A percentile compares a stretch with the other conserved stretches of the same genome.
Evolutionary conservation across 169 alveolate species (phyloP).

Genomic region (Plasmodium relictum): DNA sequence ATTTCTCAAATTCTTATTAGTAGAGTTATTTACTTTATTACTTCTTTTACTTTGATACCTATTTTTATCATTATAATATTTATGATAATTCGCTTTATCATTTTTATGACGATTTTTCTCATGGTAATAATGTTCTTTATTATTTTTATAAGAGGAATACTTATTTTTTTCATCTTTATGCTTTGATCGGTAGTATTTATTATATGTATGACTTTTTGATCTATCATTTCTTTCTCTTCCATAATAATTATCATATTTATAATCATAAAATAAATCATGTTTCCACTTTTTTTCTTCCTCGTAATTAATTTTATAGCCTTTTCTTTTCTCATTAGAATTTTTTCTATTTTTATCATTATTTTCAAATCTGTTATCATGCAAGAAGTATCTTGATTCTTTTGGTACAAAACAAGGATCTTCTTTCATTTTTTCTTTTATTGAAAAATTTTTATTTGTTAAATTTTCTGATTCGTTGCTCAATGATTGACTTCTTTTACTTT

Average conservation of each 20-base stretch:
- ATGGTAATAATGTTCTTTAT: conserved; percentile 28
- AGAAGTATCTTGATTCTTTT: conserved; percentile 56
- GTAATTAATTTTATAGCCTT: conserved; percentile 20
- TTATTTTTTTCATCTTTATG: conserved; percentile 31
- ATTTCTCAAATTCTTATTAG: neutral
- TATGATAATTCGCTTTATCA: conserved; percentile 12
- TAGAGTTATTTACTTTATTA: neutral
- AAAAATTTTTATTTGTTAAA: conserved; percentile 13
- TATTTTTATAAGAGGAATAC: conserved; percentile 34
- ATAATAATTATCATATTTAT: conserved; percentile 55
- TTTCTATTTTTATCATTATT: conserved; percentile 31
- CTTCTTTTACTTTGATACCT: neutral
- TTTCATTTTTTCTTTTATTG: conserved; percentile 66
- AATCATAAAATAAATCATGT: conserved; percentile 72
- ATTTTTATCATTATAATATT: conserved; percentile 23
- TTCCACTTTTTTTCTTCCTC: conserved; percentile 65
- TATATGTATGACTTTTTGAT: conserved; percentile 10
- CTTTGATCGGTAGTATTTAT: conserved; percentile 25
- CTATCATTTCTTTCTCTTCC: conserved; percentile 19
- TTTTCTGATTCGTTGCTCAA: neutral
- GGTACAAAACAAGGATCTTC: conserved; percentile 78
- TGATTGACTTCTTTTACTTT: neutral
- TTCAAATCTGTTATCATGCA: conserved; percentile 75
- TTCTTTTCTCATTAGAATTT: conserved; percentile 13
- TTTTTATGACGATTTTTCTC: conserved; percentile 16